Conservation (phyloP, 345 rosid species). For the Hirschfeldia incana region DNA sequence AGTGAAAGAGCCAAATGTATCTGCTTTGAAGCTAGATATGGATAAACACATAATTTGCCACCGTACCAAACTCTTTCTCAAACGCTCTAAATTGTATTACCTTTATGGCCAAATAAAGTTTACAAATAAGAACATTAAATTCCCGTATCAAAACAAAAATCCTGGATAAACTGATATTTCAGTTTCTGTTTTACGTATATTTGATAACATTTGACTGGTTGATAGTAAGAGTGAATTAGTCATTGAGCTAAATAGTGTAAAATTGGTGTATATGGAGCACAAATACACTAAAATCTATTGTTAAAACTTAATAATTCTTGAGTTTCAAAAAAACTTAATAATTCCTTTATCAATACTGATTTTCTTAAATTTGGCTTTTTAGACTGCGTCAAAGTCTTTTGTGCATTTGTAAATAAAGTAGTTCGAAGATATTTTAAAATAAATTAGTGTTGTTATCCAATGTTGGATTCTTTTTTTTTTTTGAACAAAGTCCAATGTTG, state of each 20-base stretch:
- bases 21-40: constrained; percentile 19
- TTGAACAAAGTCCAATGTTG: neutral
- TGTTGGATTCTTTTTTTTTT: neutral
- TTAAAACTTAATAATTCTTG: too few species aligned
- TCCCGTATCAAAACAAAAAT: too few species aligned
- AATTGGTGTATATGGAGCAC: too few species aligned
- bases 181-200: too few species aligned
- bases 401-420: neutral
- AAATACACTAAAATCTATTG: too few species aligned
- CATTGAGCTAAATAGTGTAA: too few species aligned
- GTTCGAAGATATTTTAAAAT: neutral
- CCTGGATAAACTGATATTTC: too few species aligned
- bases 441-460: neutral
- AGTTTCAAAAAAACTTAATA: too few species aligned
- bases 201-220: too few species aligned
- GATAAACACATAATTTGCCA: neutral
- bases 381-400: neutral
- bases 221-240: too few species aligned
- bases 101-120: too few species aligned
- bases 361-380: neutral
- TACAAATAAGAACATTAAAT: too few species aligned
- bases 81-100: neutral
- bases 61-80: neutral
- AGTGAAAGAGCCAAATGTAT: constrained; percentile 25
- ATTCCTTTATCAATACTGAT: neutral